Base-by-base conservation (phyloP, 2,329 filamentous ascomycete genomes). In the Apiospora aurea region DNA sequence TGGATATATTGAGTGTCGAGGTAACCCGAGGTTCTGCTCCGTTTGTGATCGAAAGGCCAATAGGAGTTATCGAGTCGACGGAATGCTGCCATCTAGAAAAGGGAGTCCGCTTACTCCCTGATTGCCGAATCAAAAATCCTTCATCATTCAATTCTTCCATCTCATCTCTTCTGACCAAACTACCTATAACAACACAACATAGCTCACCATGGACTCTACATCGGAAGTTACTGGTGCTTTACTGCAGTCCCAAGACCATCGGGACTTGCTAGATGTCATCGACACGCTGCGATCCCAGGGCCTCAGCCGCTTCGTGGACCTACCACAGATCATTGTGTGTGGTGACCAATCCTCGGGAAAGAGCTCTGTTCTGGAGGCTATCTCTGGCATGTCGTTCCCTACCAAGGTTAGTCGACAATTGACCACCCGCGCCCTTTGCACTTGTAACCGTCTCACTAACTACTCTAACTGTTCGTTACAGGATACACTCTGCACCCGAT, bases 321-420 rank as follows among this genome's bases (percentile, higher is more conserved):
- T 81, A 4, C 79, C 80, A 1, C 77, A 81, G 69, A 80, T 81
- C 71, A 83, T 89, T 18, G 87, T 89, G 16, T 87, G 85, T 70
- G 87, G 88, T 8, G 84, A 87, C 71, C 87, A 89, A 74, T 87
- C 85, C 0, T 85, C 84, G 10, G 88, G 87, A 2, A 90, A 90
- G 76, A 88, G 85, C 69, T 89, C 87, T 0, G 87, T 88, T 0
- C 82, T 90, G 0, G 87, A 90, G 74, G 86, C 87, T 0, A 85
- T 91, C 51, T 73, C 72, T 26, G 85, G 88, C 10, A 84, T 92
- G 8, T 82, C 84, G 0, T 92, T 92, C 74, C 89, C 89, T 0
- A 81, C 82, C 2, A 61, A 87, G 53, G 53, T 38, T 38, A 61
- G 53, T 61, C 18, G 2, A 38, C 29, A 34, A 34, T 11, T 3